phyloP scores from a whole-genome alignment of 805 yeast species.

The Spathaspora gorwiae region DNA sequence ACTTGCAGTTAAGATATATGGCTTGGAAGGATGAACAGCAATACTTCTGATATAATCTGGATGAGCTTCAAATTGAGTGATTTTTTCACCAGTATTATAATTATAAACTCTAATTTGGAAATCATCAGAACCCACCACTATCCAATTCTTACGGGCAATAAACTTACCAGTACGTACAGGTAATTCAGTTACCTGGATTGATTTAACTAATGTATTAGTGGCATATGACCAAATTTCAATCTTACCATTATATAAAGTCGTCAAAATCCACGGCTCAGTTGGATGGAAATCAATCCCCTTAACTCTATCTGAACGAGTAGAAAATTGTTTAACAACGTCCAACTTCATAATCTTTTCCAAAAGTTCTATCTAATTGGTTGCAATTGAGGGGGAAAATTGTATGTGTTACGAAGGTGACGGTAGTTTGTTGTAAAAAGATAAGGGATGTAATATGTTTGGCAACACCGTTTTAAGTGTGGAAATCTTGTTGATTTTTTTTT shows the following conservation, averaged over 20 bases:
- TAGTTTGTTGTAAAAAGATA: no score
- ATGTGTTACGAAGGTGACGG: no score
- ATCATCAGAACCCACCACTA: conserved; percentile 94
- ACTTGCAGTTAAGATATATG: conserved; percentile 80
- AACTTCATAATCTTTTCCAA: conserved; percentile 26
- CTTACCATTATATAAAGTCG: conserved; percentile 85
- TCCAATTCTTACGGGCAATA: conserved; percentile 95
- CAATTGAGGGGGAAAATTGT: no score
- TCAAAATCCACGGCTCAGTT: conserved; percentile 92
- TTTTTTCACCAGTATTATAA: conserved; percentile 91
- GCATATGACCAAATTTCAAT: conserved; percentile 94
- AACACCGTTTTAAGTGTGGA: no score
- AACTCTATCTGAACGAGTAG: conserved; percentile 92
- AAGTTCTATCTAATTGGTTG: background rate
- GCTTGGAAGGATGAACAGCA: conserved; percentile 92
- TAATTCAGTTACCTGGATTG: conserved; percentile 90
- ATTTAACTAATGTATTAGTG: conserved; percentile 74
- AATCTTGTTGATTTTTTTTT: background rate
- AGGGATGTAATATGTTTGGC: no score
- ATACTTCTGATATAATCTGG: conserved; percentile 93
- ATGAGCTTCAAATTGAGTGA: conserved; percentile 95
- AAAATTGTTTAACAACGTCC: conserved; percentile 67
- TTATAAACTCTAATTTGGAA: conserved; percentile 90
- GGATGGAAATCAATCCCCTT: conserved; percentile 98
- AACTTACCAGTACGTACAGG: conserved; percentile 96